phyloP scores from a whole-genome alignment of 2,329 filamentous ascomycete genomes.

The Fusarium virguliforme region DNA sequence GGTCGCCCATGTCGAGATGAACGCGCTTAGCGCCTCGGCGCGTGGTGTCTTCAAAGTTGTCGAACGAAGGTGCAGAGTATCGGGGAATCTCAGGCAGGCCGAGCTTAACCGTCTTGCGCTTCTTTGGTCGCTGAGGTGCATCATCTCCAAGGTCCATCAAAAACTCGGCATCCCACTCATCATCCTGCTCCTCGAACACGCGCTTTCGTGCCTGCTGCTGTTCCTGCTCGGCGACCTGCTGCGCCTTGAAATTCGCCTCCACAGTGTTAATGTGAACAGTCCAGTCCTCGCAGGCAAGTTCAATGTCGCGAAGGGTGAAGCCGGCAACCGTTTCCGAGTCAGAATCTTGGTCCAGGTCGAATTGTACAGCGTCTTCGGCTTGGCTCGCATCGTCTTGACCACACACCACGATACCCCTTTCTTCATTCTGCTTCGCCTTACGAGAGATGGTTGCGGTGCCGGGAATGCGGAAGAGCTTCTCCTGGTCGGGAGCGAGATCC shows the following conservation, averaged over 20 bases:
- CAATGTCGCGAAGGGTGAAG: constrained; percentile 84
- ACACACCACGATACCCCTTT: constrained; percentile 66
- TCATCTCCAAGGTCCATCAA: constrained; percentile 65
- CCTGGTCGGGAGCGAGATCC: constrained; percentile 88
- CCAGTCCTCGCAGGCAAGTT: constrained; percentile 91
- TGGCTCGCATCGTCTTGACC: constrained; percentile 57
- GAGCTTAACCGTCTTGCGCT: constrained; percentile 75
- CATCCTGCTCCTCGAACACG: constrained; percentile 63
- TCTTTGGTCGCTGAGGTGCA: constrained; percentile 72
- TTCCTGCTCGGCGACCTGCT: constrained; percentile 54
- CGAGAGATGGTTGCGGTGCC: constrained; percentile 70
- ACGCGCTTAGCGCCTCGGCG: constrained; percentile 83
- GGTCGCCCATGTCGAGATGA: constrained; percentile 89
- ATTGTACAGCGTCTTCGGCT: constrained; percentile 58
- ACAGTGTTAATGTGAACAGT: constrained; percentile 73
- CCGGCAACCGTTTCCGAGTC: constrained; percentile 80
- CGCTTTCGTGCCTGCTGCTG: constrained; percentile 54
- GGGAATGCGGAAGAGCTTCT: constrained; percentile 86
- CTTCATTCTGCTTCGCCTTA: constrained; percentile 71
- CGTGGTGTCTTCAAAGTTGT: constrained; percentile 84
- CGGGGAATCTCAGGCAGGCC: constrained; percentile 72
- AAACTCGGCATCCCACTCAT: constrained; percentile 77
- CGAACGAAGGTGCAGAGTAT: constrained; percentile 80
- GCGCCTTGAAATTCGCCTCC: constrained; percentile 57
- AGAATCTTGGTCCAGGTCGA: constrained; percentile 67